Evolutionary conservation across 169 alveolate genomes (phyloP).

Genomic region (Pseudocohnilembus persalinus): DNA sequence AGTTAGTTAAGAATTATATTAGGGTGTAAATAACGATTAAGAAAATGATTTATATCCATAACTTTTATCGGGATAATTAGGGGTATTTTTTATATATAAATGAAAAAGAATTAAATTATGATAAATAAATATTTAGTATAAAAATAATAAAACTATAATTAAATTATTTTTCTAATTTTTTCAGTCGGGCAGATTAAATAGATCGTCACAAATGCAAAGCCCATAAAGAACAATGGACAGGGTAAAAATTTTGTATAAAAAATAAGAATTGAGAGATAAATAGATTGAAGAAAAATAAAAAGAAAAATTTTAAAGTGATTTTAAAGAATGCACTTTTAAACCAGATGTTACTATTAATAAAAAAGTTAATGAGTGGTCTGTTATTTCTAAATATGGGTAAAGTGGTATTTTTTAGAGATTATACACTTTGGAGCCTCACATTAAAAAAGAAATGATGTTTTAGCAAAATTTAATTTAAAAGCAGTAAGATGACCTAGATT

Average conservation of each 20-base stretch:
- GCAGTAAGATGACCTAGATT: background rate
- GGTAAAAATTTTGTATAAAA: background rate
- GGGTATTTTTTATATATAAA: too few species aligned
- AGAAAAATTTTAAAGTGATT: background rate
- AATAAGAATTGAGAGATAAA: background rate
- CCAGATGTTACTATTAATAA: background rate
- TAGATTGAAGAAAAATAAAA: background rate
- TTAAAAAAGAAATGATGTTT: background rate
- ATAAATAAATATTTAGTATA: too few species aligned
- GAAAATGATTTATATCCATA: background rate
- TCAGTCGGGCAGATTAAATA: too few species aligned
- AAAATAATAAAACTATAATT: too few species aligned
- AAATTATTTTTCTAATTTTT: too few species aligned
- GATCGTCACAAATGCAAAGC: background rate
- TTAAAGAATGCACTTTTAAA: background rate
- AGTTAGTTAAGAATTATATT: background rate
- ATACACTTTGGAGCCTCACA: background rate
- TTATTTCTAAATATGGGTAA: background rate
- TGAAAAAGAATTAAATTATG: too few species aligned
- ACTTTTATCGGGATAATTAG: background rate
- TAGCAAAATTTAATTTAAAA: too few species aligned
- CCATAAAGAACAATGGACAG: background rate
- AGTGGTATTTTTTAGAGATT: background rate
- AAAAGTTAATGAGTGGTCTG: background rate
- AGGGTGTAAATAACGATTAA: background rate